Evolutionary conservation across 2,329 filamentous ascomycete species (phyloP), one percentile per base, ranked within the genome.

Genomic region (Aspergillus piperis): DNA sequence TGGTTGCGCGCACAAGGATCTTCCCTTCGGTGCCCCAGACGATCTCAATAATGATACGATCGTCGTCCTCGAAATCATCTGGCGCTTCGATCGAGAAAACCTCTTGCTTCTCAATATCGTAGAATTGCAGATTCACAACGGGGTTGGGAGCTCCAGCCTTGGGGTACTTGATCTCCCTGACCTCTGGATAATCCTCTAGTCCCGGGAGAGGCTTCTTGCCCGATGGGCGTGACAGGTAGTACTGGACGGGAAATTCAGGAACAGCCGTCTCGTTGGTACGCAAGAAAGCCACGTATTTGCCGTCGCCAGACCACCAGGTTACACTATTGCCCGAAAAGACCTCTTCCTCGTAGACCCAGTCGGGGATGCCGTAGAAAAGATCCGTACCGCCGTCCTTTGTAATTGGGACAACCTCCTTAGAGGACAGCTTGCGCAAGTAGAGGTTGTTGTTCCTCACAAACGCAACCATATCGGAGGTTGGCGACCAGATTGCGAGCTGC

Each of bases 281-380:
- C 62, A 99, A 80, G 75, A 96, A 99, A 21, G 95, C 92, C 60
- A 99, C 79, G 72, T 90, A 96, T 69, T 92, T 89, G 54, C 93
- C 95, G 73, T 96, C 91, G 38, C 88, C 84, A 36, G 92, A 94
- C 93, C 93, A 99, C 95, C 96, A 99, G 1, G 93, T 96, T 5
- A 91, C 94, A 62, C 86, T 91, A 67, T 91, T 90, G 1, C 86
- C 89, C 13, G 81, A 76, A 63, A 98, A 91, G 3, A 96, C 91
- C 74, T 96, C 92, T 69, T 90, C 87, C 72, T 96, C 91, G 70
- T 96, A 96, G 0, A 98, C 95, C 95, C 95, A 99, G 75, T 99
- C 96, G 0, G 95, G 95, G 19, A 97, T 87, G 17, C 95, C 95
- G 70, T 99, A 97, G 77, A 99, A 99, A 61, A 95, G 86, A 68